These are phyloP conservation scores for Marasmius sp. DNA, from an alignment of 1,284 basidiomycete species.

Conservation along the genomic window DNA sequence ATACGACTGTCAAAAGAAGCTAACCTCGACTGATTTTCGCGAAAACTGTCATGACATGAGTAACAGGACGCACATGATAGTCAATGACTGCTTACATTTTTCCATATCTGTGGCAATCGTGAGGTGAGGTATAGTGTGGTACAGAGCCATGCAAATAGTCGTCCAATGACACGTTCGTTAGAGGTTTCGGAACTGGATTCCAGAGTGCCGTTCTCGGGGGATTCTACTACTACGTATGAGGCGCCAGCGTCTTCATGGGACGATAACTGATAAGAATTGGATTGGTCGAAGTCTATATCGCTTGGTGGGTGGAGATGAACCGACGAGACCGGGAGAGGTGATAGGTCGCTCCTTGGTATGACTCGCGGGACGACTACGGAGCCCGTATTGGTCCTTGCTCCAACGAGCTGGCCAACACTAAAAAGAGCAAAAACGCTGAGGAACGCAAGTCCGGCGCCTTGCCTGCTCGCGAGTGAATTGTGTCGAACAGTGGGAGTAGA, in stretches of 20 bases:
- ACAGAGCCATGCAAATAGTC: constrained; percentile 90
- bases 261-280: neutral
- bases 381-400: constrained; percentile 7
- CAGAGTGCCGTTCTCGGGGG: neutral
- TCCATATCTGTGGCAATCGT: constrained; percentile 94
- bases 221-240: neutral
- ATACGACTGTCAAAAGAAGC: constrained; percentile 6
- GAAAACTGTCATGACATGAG: constrained; percentile 56
- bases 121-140: constrained; percentile 90
- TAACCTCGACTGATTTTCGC: constrained; percentile 86
- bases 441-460: constrained; percentile 71
- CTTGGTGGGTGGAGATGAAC: constrained; percentile 6
- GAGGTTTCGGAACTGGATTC: constrained; percentile 25
- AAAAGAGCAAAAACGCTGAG: constrained; percentile 71
- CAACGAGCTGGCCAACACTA: constrained; percentile 53
- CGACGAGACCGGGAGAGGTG: constrained; percentile 11
- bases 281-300: neutral
- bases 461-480: constrained; percentile 59
- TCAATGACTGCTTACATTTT: constrained; percentile 72
- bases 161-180: constrained; percentile 71
- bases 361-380: neutral
- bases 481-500: constrained; percentile 27
- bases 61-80: constrained; percentile 2
- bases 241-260: constrained; percentile 17
- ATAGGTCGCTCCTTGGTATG: neutral